phyloP scores from a whole-genome alignment of 257 asterid species.

The Lithospermum erythrorhizon region DNA sequence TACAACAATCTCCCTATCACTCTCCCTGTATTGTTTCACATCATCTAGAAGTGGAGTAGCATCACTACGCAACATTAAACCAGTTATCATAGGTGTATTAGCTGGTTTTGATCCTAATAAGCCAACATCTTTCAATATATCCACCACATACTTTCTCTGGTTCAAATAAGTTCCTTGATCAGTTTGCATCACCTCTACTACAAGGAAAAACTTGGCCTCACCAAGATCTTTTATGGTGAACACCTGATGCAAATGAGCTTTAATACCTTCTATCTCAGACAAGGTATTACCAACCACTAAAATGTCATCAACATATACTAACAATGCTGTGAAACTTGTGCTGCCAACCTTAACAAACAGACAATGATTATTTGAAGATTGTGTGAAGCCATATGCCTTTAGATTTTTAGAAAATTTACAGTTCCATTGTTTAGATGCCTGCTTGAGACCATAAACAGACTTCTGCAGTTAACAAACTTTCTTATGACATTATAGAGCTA shows the following conservation, averaged over 20 bases:
- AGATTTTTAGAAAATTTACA: neutral
- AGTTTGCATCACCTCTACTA: neutral
- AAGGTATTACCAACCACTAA: neutral
- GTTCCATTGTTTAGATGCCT: conserved; percentile 2
- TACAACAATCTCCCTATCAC: too few species aligned
- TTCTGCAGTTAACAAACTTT: neutral
- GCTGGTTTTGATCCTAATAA: neutral
- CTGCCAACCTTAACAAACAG: neutral
- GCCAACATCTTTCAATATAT: neutral
- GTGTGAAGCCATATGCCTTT: neutral
- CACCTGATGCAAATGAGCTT: neutral
- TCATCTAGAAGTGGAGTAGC: too few species aligned
- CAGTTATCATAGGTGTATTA: neutral
- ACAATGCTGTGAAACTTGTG: too few species aligned
- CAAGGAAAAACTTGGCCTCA: neutral
- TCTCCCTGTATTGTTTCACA: too few species aligned
- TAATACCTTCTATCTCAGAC: neutral
- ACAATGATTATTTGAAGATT: neutral
- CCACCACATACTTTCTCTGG: neutral
- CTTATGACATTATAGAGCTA: neutral
- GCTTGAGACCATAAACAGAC: neutral
- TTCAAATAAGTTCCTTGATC: neutral
- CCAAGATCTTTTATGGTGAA: neutral
- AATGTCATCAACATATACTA: too few species aligned
- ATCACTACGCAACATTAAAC: too few species aligned